Evolutionary conservation across 2,329 filamentous ascomycete species (phyloP).

Genomic region (Amauroascus niger): DNA sequence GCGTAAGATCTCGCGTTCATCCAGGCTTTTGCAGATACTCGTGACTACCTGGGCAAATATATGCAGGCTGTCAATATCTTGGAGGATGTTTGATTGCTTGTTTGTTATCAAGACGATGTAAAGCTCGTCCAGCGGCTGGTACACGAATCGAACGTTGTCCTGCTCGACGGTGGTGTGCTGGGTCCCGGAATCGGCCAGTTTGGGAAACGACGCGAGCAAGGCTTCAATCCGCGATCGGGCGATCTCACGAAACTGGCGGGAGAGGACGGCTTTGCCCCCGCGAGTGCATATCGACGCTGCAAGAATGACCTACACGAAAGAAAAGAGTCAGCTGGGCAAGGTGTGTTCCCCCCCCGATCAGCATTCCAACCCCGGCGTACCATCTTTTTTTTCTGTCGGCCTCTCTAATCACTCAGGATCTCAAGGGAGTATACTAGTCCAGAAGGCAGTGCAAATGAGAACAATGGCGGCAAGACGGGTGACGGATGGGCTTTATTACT

Average conservation of each 20-base stretch:
- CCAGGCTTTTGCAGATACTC: slow-evolving; percentile 89
- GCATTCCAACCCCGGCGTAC: too few relatives aligned
- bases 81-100: slow-evolving; percentile 96
- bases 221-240: slow-evolving; percentile 93
- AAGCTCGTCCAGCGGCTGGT: slow-evolving; percentile 96
- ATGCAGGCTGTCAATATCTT: slow-evolving; percentile 97
- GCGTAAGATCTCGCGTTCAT: slow-evolving; percentile 87
- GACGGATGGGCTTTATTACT: too few relatives aligned
- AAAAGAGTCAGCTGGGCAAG: not conserved
- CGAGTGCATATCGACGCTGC: slow-evolving; percentile 98
- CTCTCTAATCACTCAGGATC: too few relatives aligned
- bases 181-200: slow-evolving; percentile 88
- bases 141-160: slow-evolving; percentile 98
- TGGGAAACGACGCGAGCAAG: slow-evolving; percentile 91
- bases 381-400: not conserved
- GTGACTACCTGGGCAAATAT: slow-evolving; percentile 95
- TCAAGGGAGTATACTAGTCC: too few relatives aligned
- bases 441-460: too few relatives aligned
- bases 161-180: slow-evolving; percentile 98
- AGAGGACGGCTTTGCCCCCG: slow-evolving; percentile 95
- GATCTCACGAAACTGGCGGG: slow-evolving; percentile 96
- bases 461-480: too few relatives aligned
- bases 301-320: slow-evolving; percentile 68
- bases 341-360: too few relatives aligned
- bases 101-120: slow-evolving; percentile 99